A percentile compares a stretch with the other conserved stretches of the same genome.
Evolutionary conservation across 2,329 filamentous ascomycete species (phyloP).

Genomic region (Fonsecaea erecta): DNA sequence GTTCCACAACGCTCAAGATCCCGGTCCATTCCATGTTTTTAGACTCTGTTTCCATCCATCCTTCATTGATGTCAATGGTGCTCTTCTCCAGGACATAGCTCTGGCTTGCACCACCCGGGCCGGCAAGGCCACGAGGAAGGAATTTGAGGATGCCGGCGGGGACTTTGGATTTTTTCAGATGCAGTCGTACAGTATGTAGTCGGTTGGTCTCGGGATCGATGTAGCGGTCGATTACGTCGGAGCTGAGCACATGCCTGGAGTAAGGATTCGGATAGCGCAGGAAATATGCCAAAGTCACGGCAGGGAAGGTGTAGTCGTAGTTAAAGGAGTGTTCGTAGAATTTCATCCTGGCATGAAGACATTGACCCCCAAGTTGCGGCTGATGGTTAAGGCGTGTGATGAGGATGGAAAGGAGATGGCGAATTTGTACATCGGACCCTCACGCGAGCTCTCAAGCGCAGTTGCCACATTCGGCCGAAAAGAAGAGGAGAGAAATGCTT

Average conservation of each 20-base stretch:
- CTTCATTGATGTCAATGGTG: constrained; percentile 64
- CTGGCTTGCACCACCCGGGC: constrained; percentile 62
- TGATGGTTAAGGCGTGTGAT: constrained; percentile 7
- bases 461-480: constrained; percentile 16
- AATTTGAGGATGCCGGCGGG: constrained; percentile 65
- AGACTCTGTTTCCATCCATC: constrained; percentile 69
- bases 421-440: constrained; percentile 14
- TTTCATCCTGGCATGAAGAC: constrained; percentile 49
- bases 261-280: constrained; percentile 71
- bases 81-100: constrained; percentile 68
- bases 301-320: constrained; percentile 69
- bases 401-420: constrained; percentile 9
- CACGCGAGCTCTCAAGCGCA: constrained; percentile 17
- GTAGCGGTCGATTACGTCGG: constrained; percentile 67
- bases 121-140: constrained; percentile 63
- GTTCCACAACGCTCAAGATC: constrained; percentile 66
- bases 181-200: constrained; percentile 65
- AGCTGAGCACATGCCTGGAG: constrained; percentile 67
- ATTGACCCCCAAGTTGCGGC: constrained; percentile 10
- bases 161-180: constrained; percentile 67
- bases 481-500: neutral
- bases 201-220: constrained; percentile 64
- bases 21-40: constrained; percentile 70
- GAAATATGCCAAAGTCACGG: constrained; percentile 70
- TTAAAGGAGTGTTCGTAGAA: constrained; percentile 61